phyloP scores from a whole-genome alignment of 495 filamentous ascomycete genomes.

The Aspergillus haitiensis region DNA sequence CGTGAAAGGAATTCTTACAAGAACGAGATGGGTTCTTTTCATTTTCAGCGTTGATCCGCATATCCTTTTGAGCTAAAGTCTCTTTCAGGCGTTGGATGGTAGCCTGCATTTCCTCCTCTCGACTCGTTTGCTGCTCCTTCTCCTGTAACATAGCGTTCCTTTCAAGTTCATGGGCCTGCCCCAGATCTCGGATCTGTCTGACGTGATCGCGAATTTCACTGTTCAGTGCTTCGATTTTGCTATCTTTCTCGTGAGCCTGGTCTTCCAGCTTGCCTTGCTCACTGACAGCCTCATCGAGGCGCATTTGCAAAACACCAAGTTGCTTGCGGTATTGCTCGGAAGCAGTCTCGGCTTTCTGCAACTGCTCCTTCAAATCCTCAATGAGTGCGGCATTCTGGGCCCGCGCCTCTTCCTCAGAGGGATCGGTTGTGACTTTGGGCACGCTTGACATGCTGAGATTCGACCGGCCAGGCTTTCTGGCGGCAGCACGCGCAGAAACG shows the following conservation, averaged over 20 bases:
- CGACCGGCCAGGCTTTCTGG: constrained; percentile 59
- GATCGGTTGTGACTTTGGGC: constrained; percentile 56
- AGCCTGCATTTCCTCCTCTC: constrained; percentile 84
- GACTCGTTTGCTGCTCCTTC: constrained; percentile 78
- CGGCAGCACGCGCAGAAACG: constrained; percentile 67
- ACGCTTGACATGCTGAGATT: constrained; percentile 60
- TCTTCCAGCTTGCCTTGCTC: constrained; percentile 89
- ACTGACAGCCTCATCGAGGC: constrained; percentile 78
- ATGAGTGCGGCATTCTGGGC: constrained; percentile 75
- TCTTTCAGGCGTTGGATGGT: constrained; percentile 91
- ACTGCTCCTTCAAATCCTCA: constrained; percentile 78
- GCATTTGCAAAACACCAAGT: constrained; percentile 76
- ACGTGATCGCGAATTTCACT: constrained; percentile 76
- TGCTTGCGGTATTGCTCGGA: constrained; percentile 84
- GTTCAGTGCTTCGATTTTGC: constrained; percentile 73
- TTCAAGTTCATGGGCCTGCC: constrained; percentile 86
- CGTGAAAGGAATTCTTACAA: constrained; percentile 54
- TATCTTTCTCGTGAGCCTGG: constrained; percentile 75
- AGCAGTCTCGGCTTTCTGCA: constrained; percentile 75
- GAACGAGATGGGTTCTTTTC: constrained; percentile 66
- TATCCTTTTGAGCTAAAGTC: constrained; percentile 68
- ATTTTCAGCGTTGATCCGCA: constrained; percentile 57
- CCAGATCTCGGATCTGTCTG: constrained; percentile 82
- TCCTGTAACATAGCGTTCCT: constrained; percentile 83
- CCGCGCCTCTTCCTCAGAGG: constrained; percentile 60